Evolutionary conservation across 1,284 basidiomycete genomes (phyloP).

Genomic region (Moesziomyces globuligerus): DNA sequence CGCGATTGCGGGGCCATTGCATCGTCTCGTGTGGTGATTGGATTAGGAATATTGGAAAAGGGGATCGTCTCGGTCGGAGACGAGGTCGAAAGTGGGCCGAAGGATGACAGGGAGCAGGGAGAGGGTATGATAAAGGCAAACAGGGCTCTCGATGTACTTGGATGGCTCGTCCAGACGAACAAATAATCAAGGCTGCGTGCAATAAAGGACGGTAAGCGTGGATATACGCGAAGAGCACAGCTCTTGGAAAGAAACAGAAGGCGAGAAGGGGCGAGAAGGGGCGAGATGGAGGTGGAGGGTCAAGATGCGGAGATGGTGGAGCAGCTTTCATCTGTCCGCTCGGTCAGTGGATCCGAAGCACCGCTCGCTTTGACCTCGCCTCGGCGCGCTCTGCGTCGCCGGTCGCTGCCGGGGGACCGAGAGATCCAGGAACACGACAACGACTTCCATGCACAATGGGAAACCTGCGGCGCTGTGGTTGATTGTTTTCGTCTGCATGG

Average conservation of each 20-base stretch:
- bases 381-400: background rate
- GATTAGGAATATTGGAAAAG: conserved; percentile 17
- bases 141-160: conserved; percentile 11
- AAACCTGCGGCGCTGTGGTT: conserved; percentile 2
- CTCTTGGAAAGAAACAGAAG: conserved; percentile 35
- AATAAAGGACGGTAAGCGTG: background rate
- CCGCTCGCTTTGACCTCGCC: background rate
- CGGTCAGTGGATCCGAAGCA: conserved; percentile 3
- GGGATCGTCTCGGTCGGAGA: conserved; percentile 22
- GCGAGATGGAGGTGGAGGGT: conserved; percentile 26
- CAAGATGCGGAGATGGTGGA: conserved; percentile 2
- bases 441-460: conserved; percentile 19
- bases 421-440: conserved; percentile 12
- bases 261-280: conserved; percentile 2
- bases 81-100: conserved; percentile 4
- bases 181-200: conserved; percentile 19
- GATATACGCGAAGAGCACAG: conserved; percentile 34
- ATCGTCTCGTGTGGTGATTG: conserved; percentile 16
- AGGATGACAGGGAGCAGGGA: background rate
- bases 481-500: conserved; percentile 1
- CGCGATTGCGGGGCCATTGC: conserved; percentile 28
- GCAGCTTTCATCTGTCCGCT: background rate
- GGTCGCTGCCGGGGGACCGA: background rate
- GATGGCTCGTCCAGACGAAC: conserved; percentile 31
- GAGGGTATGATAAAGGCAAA: background rate